Evolutionary conservation across 345 rosid genomes (phyloP), one percentile per base, ranked within the genome.

Genomic region (sweet orange (Citrus sinensis)): DNA sequence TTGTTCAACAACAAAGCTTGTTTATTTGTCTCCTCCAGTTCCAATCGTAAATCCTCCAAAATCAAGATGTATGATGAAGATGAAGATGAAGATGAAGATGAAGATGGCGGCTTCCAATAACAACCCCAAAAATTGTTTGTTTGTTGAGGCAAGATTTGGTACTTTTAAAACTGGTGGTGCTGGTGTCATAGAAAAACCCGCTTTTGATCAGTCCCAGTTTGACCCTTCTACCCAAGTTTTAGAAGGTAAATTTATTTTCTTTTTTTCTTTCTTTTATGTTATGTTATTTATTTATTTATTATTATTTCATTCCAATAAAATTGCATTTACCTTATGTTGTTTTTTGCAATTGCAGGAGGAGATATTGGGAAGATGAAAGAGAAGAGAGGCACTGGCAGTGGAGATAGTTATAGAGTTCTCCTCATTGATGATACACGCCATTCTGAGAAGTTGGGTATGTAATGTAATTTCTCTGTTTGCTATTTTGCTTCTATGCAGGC

Each of bases 401-500:
- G 85, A 63, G 87, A 81, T 71, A 79, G 83, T 46, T 84, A 81
- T 42, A 81, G 83, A 70, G 83, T 84, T 65, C 49, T 84, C 56
- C 81, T 84, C 46, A 19, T 84, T 32, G 82, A 84, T 34, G 84
- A 84, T 72, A 37, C 42, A 42, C 58, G 80, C 40, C 87, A 84
- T 46, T 51, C 84, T 2, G 84, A 81, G 37, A 79, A 81, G 5
- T 76, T 84, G 58, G 87, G 87, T 84, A 81, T 20, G 42, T 65
- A 10, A 70, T 75, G 25, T 27, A 35, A 24, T 27, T 30, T 54
- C 37, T 11, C 30, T 10, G 29, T 54, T 54, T 16, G 58, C 22
- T 54, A 19, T 54, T 4, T 46, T 16, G 58, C 58, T 54, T 54
- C 7, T 54, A 0, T 54, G 5, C 19, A 4, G 58, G 58, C 22